Base-by-base conservation (phyloP, 805 yeast genomes). In the Ogataea populi-albae region DNA sequence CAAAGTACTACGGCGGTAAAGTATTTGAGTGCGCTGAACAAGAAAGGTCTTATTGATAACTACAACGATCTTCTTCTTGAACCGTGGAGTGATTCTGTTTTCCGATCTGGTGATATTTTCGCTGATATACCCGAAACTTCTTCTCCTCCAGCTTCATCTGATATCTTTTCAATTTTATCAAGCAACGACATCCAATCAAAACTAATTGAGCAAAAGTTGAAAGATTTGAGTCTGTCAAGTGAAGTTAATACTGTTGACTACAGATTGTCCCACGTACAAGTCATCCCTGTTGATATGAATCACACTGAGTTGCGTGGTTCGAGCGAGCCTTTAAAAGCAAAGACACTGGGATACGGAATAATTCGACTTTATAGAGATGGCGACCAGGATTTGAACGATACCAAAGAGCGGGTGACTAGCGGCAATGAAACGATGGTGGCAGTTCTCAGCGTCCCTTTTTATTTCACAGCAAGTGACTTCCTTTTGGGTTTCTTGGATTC, bases 391-490 rank as follows among this genome's bases (percentile, higher is more conserved):
- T 48, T 49, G 21, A 40, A 52, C 6, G 53, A 46, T 6, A 26
- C 34, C 3, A 42, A 34, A 4, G 27, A 41, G 23, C 28, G 28
- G 6, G 34, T 35, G 17, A 46, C 48, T 4, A 25, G 62, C 3
- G 78, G 78, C 0, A 82, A 79, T 52, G 78, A 73, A 23, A 74
- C 87, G 1, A 81, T 83, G 62, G 75, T 86, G 4, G 79, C 91
- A 1, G 83, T 87, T 14, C 59, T 87, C n/a, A 88, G 94, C 0
- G 80, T 88, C 0, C 97, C 97, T 0, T 78, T 84, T 8, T 89
- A 88, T 55, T 81, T 88, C 58, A 80, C 95, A 0, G 85, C 91
- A 0, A 81, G 87, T 17, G 96, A 88, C 50, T 55, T 89, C 17
- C 57, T 88, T 4, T 35, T 57, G 15, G 94, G 91, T 4, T 88